Base-by-base conservation (phyloP, 768 basidiomycete species). In the Leucocoprinus sp. region DNA sequence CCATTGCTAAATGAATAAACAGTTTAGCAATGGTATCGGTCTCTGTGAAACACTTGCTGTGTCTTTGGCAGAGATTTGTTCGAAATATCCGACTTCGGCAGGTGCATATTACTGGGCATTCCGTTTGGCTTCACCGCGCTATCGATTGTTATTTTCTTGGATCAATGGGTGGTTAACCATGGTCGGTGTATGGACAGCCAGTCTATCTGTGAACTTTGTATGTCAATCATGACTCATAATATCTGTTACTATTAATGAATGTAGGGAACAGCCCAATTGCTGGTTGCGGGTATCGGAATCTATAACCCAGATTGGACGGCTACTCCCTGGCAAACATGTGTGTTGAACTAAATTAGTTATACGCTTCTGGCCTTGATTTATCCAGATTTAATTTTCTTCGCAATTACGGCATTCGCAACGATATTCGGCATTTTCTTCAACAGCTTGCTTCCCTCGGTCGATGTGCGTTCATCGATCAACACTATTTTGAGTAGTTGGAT, bases 61-160 rank as follows among this genome's bases (percentile, higher is more conserved):
- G 2, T 80, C 78, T 5, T 60, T 80, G 2, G 78, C 70, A 0
- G 78, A 80, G 55, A 75, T 78, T 23, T 74, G 73, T 34, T 75
- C 78, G 3, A 74, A 74, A 50, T 80, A 76, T 50, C 78, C 78
- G 0, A 80, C 77, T 1, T 75, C 76, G 0, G 76, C 76, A 0
- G 78, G 78, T 12, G 72, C 78, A 1, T 80, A 78, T 51, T 80
- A 83, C 52, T 84, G 81, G 81, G 74, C 75, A 36, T 82, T 76
- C 52, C 71, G 75, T 37, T 64, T 84, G 7, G 72, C 76, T 0
- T 68, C 78, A 2, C 73, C 78, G 0, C 65, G 63, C 39, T 70
- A 67, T 45, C 66, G 74, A 42, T 60, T 80, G 5, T 52, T 80
- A 7, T 59, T 73, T 2, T 78, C 75, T 12, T 84, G 81, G 75